phyloP scores from a whole-genome alignment of 495 filamentous ascomycete species.

The Neurospora sublineolata region DNA sequence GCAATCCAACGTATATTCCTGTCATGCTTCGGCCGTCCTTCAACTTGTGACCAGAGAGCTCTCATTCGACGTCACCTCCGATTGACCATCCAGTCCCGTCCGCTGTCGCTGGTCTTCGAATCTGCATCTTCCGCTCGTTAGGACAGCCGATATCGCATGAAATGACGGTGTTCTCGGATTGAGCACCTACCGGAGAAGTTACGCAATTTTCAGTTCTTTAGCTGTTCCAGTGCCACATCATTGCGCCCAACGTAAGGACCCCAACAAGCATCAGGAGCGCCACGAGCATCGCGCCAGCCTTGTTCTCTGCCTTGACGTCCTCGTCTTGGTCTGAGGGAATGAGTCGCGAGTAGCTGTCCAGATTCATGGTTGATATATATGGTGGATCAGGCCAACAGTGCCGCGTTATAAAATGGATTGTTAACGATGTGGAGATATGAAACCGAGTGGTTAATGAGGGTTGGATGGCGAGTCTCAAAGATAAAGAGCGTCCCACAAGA shows the following conservation, averaged over 20 bases:
- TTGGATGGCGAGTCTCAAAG: not conserved
- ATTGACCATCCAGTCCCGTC: not conserved
- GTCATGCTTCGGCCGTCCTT: not conserved
- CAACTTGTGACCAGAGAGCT: not conserved
- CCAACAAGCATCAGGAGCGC: conserved; percentile 2
- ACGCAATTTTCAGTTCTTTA: not conserved
- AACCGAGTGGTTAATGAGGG: not conserved
- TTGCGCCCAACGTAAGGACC: not conserved
- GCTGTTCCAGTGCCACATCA: not conserved
- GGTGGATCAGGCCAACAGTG: not conserved
- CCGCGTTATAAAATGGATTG: not conserved
- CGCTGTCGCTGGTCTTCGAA: not conserved
- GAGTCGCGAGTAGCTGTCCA: conserved; percentile 16
- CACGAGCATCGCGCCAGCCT: conserved; percentile 1
- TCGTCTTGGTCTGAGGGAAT: conserved; percentile 16
- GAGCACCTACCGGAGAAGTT: not conserved
- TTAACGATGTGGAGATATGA: not conserved
- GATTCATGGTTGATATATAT: conserved; percentile 13
- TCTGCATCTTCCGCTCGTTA: not conserved
- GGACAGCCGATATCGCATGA: not conserved
- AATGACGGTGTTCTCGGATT: not conserved
- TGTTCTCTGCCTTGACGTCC: not conserved
- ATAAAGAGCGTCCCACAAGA: not conserved
- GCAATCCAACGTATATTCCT: not conserved
- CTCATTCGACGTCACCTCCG: not conserved